Evolutionary conservation across 1,139 yeast species (phyloP).

Genomic region (Wickerhamiella infanticola): DNA sequence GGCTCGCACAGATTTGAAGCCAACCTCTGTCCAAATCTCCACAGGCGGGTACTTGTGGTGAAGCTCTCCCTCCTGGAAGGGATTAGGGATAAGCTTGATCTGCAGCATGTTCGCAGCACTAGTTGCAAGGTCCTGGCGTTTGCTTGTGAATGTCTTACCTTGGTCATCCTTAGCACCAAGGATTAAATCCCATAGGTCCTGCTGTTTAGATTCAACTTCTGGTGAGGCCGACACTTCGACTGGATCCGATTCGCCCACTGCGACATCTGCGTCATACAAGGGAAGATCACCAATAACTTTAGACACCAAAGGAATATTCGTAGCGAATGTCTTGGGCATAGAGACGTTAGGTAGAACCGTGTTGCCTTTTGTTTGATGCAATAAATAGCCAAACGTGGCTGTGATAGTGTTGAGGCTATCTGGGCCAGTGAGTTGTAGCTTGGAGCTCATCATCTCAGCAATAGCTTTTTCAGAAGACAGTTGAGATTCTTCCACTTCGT

Average conservation of each 20-base stretch:
- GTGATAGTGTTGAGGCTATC: constrained; percentile 17
- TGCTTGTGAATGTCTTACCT: constrained; percentile 5
- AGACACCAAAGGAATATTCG: constrained; percentile 21
- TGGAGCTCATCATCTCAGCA: neutral
- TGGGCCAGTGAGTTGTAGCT: neutral
- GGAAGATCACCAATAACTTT: constrained; percentile 19
- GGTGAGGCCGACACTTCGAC: neutral
- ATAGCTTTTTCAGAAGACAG: neutral
- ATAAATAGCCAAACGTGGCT: constrained; percentile 22
- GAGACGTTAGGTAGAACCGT: constrained; percentile 12
- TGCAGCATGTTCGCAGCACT: constrained; percentile 31
- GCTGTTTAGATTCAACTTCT: neutral
- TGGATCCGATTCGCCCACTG: neutral
- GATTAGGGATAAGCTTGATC: constrained; percentile 33
- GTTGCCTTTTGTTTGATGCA: constrained; percentile 14
- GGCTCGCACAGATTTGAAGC: constrained; percentile 27
- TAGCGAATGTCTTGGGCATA: constrained; percentile 15
- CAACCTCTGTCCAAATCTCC: constrained; percentile 35
- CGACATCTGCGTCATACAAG: constrained; percentile 14
- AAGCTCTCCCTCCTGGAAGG: constrained; percentile 5
- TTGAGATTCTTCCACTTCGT: neutral
- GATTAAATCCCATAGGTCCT: constrained; percentile 1
- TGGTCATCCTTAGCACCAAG: neutral
- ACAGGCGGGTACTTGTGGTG: constrained; percentile 33
- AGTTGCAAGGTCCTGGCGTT: constrained; percentile 16